Evolutionary conservation across 345 rosid species (phyloP).

Genomic region (Raphanus raphanistrum): DNA sequence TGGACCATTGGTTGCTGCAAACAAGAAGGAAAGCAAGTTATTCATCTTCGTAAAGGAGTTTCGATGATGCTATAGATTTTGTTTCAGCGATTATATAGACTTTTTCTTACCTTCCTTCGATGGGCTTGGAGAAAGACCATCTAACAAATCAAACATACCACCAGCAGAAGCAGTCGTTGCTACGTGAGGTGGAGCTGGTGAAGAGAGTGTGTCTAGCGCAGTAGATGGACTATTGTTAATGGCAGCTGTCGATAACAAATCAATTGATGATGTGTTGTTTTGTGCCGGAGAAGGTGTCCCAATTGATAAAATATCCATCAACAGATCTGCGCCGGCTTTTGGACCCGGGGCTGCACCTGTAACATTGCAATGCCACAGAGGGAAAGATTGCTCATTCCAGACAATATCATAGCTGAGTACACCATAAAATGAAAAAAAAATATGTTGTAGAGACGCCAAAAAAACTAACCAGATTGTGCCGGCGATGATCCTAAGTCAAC

Average conservation of each 20-base stretch:
- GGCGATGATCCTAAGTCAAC: constrained; percentile 66
- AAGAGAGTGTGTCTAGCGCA: constrained; percentile 54
- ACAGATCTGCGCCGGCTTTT: constrained; percentile 75
- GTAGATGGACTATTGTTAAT: constrained; percentile 43
- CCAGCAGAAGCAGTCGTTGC: constrained; percentile 47
- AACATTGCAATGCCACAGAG: constrained; percentile 6
- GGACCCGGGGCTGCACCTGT: constrained; percentile 62
- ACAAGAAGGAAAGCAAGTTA: constrained; percentile 1
- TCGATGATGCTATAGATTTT: constrained; percentile 22
- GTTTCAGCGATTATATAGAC: not conserved
- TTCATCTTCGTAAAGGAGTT: constrained; percentile 8
- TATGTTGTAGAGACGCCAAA: not conserved
- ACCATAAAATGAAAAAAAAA: not conserved
- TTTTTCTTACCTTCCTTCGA: constrained; percentile 56
- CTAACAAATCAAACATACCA: constrained; percentile 79
- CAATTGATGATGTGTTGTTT: constrained; percentile 54
- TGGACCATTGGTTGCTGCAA: constrained; percentile 72
- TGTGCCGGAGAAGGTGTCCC: constrained; percentile 68
- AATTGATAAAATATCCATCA: constrained; percentile 85
- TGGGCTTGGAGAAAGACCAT: constrained; percentile 67
- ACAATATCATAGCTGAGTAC: constrained; percentile 4
- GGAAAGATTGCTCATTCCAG: not conserved
- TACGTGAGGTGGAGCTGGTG: constrained; percentile 46
- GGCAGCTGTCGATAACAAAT: constrained; percentile 57
- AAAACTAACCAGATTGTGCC: constrained; percentile 61